These are phyloP conservation scores for Trichophaea hybrida DNA, from an alignment of 2,329 filamentous ascomycete genomes.

Conservation along the genomic window DNA sequence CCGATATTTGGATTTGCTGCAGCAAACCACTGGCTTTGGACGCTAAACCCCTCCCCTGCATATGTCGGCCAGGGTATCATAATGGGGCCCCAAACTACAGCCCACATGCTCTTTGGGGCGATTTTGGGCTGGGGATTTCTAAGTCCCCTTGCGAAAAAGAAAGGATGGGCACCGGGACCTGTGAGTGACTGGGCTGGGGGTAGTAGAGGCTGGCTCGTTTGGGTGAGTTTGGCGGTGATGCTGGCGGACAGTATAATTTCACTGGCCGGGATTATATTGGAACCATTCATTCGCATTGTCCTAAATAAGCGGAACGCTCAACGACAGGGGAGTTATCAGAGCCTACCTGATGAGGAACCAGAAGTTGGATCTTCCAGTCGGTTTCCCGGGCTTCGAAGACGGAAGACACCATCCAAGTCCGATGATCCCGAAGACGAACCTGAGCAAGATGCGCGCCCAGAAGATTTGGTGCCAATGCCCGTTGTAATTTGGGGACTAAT, in stretches of 20 bases:
- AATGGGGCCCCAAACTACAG: conserved; percentile 88
- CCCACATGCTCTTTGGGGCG: conserved; percentile 89
- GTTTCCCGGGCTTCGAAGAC: conserved; percentile 6
- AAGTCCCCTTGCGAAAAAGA: conserved; percentile 71
- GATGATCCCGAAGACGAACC: conserved; percentile 32
- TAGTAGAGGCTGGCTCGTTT: conserved; percentile 97
- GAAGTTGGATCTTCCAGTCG: not conserved
- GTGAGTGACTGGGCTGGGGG: conserved; percentile 82
- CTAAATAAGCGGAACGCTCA: not conserved
- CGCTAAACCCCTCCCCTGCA: conserved; percentile 87
- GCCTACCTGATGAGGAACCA: conserved; percentile 4
- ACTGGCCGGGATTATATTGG: conserved; percentile 42
- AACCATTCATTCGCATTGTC: conserved; percentile 8
- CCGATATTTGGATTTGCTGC: conserved; percentile 67
- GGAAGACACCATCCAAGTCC: not conserved
- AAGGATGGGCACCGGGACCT: conserved; percentile 76
- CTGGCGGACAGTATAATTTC: conserved; percentile 82
- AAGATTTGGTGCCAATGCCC: conserved; percentile 62
- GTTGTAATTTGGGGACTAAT: conserved; percentile 62
- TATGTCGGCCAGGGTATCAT: conserved; percentile 97
- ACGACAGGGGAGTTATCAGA: conserved; percentile 8
- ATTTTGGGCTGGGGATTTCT: conserved; percentile 80
- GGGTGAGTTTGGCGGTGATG: conserved; percentile 94
- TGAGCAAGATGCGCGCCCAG: conserved; percentile 64
- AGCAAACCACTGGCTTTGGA: conserved; percentile 80